These are phyloP conservation scores for Aureobasidium sp. DNA, from an alignment of 2,329 filamentous ascomycete genomes.

Conservation along the genomic window DNA sequence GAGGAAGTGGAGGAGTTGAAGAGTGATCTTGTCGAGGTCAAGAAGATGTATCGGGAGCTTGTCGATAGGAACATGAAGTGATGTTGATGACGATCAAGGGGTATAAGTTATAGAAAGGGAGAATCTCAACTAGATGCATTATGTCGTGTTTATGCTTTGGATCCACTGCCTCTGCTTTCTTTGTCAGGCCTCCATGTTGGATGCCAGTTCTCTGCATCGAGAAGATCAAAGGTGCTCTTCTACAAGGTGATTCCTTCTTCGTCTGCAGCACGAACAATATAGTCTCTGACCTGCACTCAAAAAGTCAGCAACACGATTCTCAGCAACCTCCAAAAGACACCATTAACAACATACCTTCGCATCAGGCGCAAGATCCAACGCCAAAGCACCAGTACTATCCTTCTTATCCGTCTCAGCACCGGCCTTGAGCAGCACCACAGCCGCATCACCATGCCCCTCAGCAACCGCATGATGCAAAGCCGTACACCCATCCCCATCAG, in stretches of 20 bases:
- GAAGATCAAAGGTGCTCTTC: background rate
- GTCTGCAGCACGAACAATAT: conserved; percentile 71
- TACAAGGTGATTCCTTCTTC: conserved; percentile 69
- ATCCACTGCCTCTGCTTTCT: background rate
- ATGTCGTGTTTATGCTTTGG: background rate
- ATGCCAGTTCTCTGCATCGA: background rate
- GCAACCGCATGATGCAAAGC: conserved; percentile 80
- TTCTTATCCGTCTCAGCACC: conserved; percentile 77
- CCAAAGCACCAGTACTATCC: conserved; percentile 61
- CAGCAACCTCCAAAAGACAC: background rate
- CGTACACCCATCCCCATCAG: conserved; percentile 76
- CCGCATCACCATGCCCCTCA: conserved; percentile 72
- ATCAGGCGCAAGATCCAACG: conserved; percentile 81
- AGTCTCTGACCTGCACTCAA: conserved; percentile 42
- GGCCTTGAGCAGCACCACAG: conserved; percentile 71
- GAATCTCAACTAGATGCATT: background rate
- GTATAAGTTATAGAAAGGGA: background rate
- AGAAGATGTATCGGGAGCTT: conserved; percentile 91
- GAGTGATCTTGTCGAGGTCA: conserved; percentile 85
- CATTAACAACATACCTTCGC: conserved; percentile 53
- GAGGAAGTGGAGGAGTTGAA: conserved; percentile 86
- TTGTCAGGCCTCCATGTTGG: background rate
- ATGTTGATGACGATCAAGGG: background rate
- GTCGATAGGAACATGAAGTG: conserved; percentile 49
- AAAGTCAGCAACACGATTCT: background rate